These are phyloP conservation scores for Pyracantha coccinea DNA, from an alignment of 331 rosid genomes.

Conservation along the genomic window DNA sequence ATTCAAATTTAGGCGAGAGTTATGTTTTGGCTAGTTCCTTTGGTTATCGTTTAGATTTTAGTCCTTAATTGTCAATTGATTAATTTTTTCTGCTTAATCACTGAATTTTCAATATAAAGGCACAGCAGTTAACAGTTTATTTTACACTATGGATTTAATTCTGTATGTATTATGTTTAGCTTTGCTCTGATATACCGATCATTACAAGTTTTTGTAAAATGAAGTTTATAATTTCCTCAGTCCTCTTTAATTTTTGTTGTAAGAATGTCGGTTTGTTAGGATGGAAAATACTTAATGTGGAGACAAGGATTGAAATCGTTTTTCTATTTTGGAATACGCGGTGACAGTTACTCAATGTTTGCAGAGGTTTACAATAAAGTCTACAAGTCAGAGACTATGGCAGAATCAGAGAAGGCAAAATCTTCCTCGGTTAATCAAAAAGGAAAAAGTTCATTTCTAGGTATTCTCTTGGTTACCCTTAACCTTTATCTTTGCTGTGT, in stretches of 20 bases:
- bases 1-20: background rate
- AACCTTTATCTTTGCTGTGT: background rate
- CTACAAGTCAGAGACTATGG: conserved; percentile 41
- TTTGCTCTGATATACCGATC: background rate
- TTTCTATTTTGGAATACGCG: background rate
- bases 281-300: background rate
- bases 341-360: conserved; percentile 7
- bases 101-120: background rate
- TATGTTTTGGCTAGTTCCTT: background rate
- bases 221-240: background rate
- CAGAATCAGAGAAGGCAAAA: conserved; percentile 47
- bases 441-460: conserved; percentile 42
- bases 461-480: conserved; percentile 32
- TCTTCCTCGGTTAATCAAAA: conserved; percentile 44
- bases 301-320: background rate
- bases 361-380: conserved; percentile 15
- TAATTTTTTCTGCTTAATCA: background rate
- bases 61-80: background rate
- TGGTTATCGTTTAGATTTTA: background rate
- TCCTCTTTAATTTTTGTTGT: background rate
- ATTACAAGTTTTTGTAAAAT: background rate
- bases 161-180: background rate
- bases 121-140: background rate
- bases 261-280: conserved; percentile 1
- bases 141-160: background rate